Conservation (phyloP, 192 early-diverging fungal species). For the Dissophora ornata region DNA sequence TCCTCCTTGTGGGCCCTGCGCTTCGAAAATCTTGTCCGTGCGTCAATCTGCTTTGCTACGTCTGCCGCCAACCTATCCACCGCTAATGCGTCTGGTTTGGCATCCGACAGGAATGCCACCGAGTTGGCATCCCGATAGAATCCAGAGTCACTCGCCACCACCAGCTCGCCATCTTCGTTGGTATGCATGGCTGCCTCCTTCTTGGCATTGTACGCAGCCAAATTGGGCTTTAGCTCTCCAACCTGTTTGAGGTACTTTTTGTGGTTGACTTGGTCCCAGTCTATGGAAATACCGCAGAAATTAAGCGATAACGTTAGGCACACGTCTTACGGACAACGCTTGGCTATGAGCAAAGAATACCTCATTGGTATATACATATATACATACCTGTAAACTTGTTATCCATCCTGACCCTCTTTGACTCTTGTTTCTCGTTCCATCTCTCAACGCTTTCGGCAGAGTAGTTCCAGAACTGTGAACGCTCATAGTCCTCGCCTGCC, state of each 20-base stretch:
- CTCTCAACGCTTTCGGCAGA: slow-evolving; percentile 86
- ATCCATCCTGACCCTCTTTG: slow-evolving; percentile 72
- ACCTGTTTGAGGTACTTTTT: slow-evolving; percentile 90
- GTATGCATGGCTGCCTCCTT: slow-evolving; percentile 61
- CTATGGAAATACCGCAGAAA: slow-evolving; percentile 46
- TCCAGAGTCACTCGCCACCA: slow-evolving; percentile 49
- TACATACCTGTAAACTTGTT: slow-evolving; percentile 85
- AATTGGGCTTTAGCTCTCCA: slow-evolving; percentile 85
- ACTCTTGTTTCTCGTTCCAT: slow-evolving; percentile 85
- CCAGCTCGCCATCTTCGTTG: slow-evolving; percentile 53
- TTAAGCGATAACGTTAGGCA: too few relatives aligned
- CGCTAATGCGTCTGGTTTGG: slow-evolving; percentile 70
- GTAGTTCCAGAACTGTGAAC: slow-evolving; percentile 84
- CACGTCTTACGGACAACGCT: too few relatives aligned
- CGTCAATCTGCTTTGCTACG: slow-evolving; percentile 78
- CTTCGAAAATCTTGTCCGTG: slow-evolving; percentile 73
- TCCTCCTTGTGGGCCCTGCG: slow-evolving; percentile 76
- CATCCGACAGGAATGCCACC: slow-evolving; percentile 69
- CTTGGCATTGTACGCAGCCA: slow-evolving; percentile 78
- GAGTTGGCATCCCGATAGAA: slow-evolving; percentile 79
- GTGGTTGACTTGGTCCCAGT: slow-evolving; percentile 84
- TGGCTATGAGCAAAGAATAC: too few relatives aligned
- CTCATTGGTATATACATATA: too few relatives aligned
- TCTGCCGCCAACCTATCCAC: slow-evolving; percentile 77
- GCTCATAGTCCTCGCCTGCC: slow-evolving; percentile 85